These are phyloP conservation scores for Penicillium hesseltinei DNA, from an alignment of 2,329 filamentous ascomycete species.

Conservation along the genomic window DNA sequence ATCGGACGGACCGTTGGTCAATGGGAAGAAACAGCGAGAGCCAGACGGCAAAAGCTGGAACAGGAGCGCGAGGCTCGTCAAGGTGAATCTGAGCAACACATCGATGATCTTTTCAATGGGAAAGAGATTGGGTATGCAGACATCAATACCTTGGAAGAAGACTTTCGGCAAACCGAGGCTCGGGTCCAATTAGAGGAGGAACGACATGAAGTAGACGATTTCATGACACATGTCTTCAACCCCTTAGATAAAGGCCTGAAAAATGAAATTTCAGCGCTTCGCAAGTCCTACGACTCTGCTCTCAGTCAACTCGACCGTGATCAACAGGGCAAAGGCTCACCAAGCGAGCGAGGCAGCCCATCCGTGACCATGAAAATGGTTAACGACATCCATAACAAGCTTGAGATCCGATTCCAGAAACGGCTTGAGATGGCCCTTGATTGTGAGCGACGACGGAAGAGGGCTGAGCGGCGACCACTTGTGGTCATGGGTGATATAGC, in stretches of 20 bases:
- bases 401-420: slow-evolving; percentile 52
- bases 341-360: slow-evolving; percentile 34
- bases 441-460: slow-evolving; percentile 55
- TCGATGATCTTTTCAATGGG: slow-evolving; percentile 55
- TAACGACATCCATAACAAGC: slow-evolving; percentile 46
- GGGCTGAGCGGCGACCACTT: slow-evolving; percentile 52
- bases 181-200: slow-evolving; percentile 54
- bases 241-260: slow-evolving; percentile 50
- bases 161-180: slow-evolving; percentile 54
- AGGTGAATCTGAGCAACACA: slow-evolving; percentile 52
- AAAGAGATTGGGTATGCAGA: slow-evolving; percentile 59
- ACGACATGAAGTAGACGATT: slow-evolving; percentile 51
- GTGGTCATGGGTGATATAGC: slow-evolving; percentile 53
- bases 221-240: slow-evolving; percentile 51
- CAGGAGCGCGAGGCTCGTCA: slow-evolving; percentile 50
- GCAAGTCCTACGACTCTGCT: slow-evolving; percentile 47
- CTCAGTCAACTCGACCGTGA: slow-evolving; percentile 43
- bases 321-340: slow-evolving; percentile 34
- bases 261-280: slow-evolving; percentile 50
- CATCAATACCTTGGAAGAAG: slow-evolving; percentile 54
- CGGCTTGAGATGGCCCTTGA: slow-evolving; percentile 52
- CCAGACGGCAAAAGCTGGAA: slow-evolving; percentile 47
- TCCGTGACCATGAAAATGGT: slow-evolving; percentile 48
- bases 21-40: slow-evolving; percentile 50
- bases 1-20: slow-evolving; percentile 41